A percentile compares a stretch with the other conserved stretches of the same genome.
Evolutionary conservation across 305 asterid genomes (phyloP).

Genomic region (Rubia balearica): DNA sequence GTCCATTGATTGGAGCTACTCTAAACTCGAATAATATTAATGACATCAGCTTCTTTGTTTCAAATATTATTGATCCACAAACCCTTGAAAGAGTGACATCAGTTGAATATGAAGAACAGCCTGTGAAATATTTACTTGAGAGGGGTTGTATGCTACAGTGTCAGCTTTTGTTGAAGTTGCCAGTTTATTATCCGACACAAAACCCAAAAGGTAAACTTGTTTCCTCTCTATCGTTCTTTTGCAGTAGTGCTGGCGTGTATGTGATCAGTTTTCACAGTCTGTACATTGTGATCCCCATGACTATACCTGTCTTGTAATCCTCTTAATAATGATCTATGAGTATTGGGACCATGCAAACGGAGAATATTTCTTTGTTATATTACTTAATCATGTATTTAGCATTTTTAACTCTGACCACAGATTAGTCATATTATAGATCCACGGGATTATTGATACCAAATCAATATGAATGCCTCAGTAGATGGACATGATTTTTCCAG

Average conservation of each 20-base stretch:
- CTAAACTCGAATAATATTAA: conserved; percentile 37
- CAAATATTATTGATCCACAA: conserved; percentile 29
- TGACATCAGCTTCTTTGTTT: conserved; percentile 52
- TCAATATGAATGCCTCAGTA: background rate
- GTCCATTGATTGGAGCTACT: conserved; percentile 52
- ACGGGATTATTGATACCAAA: background rate
- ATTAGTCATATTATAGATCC: background rate
- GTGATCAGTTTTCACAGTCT: background rate
- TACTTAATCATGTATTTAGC: background rate
- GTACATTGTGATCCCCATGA: background rate
- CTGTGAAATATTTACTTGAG: conserved; percentile 67
- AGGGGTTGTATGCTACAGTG: conserved; percentile 63
- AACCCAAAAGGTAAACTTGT: conserved; percentile 43
- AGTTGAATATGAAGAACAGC: conserved; percentile 51
- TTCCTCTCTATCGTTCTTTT: background rate
- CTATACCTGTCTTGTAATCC: background rate
- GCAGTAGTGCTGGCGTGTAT: background rate
- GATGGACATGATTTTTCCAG: background rate
- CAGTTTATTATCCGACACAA: conserved; percentile 51
- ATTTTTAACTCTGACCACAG: background rate
- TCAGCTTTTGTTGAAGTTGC: conserved; percentile 62
- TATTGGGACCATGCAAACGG: background rate
- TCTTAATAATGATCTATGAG: background rate
- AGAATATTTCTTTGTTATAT: background rate
- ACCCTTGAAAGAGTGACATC: conserved; percentile 37